A percentile compares a stretch with the other conserved stretches of the same genome.
These are phyloP conservation scores for Tulasnella sp. DNA, from an alignment of 768 basidiomycete species.

Conservation along the genomic window DNA sequence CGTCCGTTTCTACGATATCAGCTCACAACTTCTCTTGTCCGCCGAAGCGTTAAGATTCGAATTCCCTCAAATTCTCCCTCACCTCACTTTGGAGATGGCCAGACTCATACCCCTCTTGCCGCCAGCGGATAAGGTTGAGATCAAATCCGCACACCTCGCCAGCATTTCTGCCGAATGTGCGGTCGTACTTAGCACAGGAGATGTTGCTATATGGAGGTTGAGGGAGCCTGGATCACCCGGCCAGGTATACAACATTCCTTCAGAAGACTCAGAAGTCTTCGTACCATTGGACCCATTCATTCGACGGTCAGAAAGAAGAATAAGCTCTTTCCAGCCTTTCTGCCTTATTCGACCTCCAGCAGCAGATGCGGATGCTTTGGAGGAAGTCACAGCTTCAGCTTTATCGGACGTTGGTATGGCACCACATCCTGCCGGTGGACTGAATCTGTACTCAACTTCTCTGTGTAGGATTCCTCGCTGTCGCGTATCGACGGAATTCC, in stretches of 20 bases:
- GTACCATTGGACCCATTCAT: not conserved
- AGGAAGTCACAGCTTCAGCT: constrained; percentile 48
- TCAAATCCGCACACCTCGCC: constrained; percentile 50
- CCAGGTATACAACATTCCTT: not conserved
- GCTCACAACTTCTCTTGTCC: constrained; percentile 58
- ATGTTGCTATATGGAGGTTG: constrained; percentile 48
- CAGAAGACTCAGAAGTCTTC: not conserved
- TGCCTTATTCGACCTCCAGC: not conserved
- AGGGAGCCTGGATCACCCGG: constrained; percentile 33
- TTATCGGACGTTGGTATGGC: constrained; percentile 68
- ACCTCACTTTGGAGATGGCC: constrained; percentile 58
- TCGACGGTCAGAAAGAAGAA: not conserved
- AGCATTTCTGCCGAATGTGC: constrained; percentile 55
- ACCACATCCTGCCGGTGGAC: not conserved
- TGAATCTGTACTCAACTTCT: not conserved
- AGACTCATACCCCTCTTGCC: constrained; percentile 42
- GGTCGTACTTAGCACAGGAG: constrained; percentile 52
- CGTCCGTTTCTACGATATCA: constrained; percentile 70
- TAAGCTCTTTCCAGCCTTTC: not conserved
- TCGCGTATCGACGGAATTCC: constrained; percentile 57
- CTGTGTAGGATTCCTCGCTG: constrained; percentile 66
- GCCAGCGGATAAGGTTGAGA: constrained; percentile 34
- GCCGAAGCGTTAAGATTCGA: constrained; percentile 50
- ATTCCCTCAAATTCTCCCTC: constrained; percentile 61
- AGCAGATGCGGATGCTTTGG: constrained; percentile 36